These are phyloP conservation scores for Tylopilus plumbeoviolaceoides DNA, from an alignment of 768 basidiomycete genomes.

Conservation along the genomic window DNA sequence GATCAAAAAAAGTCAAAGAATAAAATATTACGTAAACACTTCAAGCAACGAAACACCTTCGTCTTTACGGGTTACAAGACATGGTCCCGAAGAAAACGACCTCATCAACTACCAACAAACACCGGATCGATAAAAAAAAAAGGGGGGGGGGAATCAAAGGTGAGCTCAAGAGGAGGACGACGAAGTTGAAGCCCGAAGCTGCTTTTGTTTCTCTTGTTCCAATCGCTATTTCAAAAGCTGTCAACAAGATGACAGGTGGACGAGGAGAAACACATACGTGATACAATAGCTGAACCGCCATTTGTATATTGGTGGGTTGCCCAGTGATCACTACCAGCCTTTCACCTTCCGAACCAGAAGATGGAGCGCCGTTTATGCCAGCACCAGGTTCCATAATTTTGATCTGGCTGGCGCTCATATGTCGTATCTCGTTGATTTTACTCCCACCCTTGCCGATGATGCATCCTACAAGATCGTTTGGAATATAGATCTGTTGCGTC, in stretches of 20 bases:
- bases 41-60: too few relatives aligned
- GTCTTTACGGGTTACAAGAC: background rate
- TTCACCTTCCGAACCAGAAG: constrained; percentile 78
- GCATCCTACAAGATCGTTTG: constrained; percentile 93
- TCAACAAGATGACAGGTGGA: constrained; percentile 9
- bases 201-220: constrained; percentile 89
- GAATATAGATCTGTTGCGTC: constrained; percentile 98
- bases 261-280: constrained; percentile 49
- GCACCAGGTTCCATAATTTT: constrained; percentile 99
- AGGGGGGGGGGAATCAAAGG: background rate
- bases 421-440: constrained; percentile 98
- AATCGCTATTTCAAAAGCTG: constrained; percentile 50
- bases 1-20: background rate
- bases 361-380: constrained; percentile 65
- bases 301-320: constrained; percentile 91
- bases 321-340: constrained; percentile 95
- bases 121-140: background rate
- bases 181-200: constrained; percentile 40
- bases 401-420: constrained; percentile 93
- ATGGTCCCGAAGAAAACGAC: constrained; percentile 6
- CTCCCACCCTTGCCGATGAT: constrained; percentile 98
- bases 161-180: constrained; percentile 28
- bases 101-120: constrained; percentile 1
- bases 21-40: constrained; percentile 24
- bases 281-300: constrained; percentile 90